Evolutionary conservation across 176 grass and related monocot genomes (phyloP), one percentile per base, ranked within the genome.

Genomic region (Dendrocalamus sinicus): DNA sequence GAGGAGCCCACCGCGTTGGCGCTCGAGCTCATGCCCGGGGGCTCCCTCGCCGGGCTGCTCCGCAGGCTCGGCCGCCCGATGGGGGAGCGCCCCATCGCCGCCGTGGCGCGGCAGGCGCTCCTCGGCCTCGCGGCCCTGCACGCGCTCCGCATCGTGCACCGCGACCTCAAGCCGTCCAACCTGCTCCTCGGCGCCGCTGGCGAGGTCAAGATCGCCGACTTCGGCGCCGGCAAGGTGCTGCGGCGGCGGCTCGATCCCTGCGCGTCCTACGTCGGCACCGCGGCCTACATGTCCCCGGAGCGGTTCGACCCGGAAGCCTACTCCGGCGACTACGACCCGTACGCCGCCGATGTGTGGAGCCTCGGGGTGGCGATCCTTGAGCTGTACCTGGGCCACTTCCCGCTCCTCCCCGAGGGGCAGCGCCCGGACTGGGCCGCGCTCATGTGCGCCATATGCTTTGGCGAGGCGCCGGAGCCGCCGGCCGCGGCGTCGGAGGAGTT

Each of bases 361-460:
- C 89, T 97, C 11, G 95, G 95, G 0, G 75, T 97, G 2, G 92
- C 86, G 5, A 87, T 94, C 50, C 89, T 97, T 22, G 95, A 97
- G 83, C 80, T 97, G 14, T 90, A 92, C 87, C 85, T 91, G 12
- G 95, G 92, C 4, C 89, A 97, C 84, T 97, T 97, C 89, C 95
- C 95, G 35, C 88, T 97, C 59, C 88, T 97, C 11, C 95, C 92
- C 9, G 93, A 60, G 35, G 95, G 95, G 17, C 88, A 94, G 78
- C 67, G 90, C 1, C 92, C 95, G 13, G 95, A 97, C 73, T 97
- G 95, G 95, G 89, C 95, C 2, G 86, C 92, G 48, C 95, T 97
- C 58, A 97, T 97, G 95, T 94, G 89, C 74, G 95, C 92, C 37
- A 97, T 97, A 47, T 97, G 92, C 83, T 91, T 97, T 64, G 92